Evolutionary conservation across 2,329 filamentous ascomycete species (phyloP), one percentile per base, ranked within the genome.

Genomic region (Epichloe baconii): DNA sequence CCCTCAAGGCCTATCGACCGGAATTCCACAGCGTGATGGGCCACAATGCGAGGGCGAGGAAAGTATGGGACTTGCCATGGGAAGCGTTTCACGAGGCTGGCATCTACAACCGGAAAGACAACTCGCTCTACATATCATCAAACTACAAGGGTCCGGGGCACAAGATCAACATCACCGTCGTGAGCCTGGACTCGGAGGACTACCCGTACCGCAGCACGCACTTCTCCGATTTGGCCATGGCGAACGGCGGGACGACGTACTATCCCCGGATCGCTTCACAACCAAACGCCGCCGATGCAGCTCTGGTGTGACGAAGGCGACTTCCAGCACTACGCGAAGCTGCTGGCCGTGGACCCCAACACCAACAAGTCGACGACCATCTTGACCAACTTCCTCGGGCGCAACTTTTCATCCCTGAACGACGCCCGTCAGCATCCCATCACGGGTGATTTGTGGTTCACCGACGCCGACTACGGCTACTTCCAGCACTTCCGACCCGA

Each of bases 361-460:
- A 47, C 54, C 52, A 5, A 55, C 1, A 12, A 3, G 1, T 8
- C 7, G 17, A 3, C 5, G 70, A 71, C 73, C 0, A 64, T 84
- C 12, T 52, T 83, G 15, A 79, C 79, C 56, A 79, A 77, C 61
- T 84, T 70, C 60, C 78, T 78, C 47, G 78, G 79, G 17, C 72
- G 78, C 3, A 69, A 75, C 41, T 83, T 82, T 64, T 79, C 74
- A 60, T 81, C 78, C 0, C 63, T 81, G 11, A 82, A 82, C 55
- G 80, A 83, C 53, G 69, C 78, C 0, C 69, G 71, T 1, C 60
- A 79, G 51, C 72, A 81, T 55, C 70, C 78, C 34, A 61, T 63
- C 11, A 80, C 74, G 52, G 70, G 71, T n/a, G 72, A 78, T 26
- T 65, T 83, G n/a, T 84, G 80, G 67, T 83, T 84, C 57, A 83